Evolutionary conservation across 1,284 basidiomycete species (phyloP).

Genomic region (Leccinum angustisporum): DNA sequence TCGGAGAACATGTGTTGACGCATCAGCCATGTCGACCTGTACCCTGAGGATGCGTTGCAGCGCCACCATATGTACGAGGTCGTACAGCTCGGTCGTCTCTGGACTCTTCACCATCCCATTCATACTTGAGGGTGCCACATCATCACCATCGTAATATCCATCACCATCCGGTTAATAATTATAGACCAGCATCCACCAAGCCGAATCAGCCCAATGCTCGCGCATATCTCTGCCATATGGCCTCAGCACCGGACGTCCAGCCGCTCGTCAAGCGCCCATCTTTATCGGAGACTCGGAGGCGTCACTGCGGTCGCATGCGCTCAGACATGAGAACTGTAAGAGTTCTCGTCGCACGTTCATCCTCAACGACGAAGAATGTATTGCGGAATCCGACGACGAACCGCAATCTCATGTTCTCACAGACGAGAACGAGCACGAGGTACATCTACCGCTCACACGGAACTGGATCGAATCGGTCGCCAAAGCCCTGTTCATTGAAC

Average conservation of each 20-base stretch:
- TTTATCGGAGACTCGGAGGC: conserved; percentile 16
- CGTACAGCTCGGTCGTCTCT: conserved; percentile 22
- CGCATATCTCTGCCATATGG: conserved; percentile 68
- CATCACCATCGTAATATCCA: conserved; percentile 22
- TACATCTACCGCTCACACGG: background rate
- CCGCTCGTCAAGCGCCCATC: conserved; percentile 38
- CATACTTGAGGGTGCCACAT: conserved; percentile 27
- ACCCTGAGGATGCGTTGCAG: conserved; percentile 11
- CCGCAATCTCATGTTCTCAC: conserved; percentile 5
- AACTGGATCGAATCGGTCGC: conserved; percentile 42
- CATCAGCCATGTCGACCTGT: conserved; percentile 10
- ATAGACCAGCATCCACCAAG: conserved; percentile 29
- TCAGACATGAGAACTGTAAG: conserved; percentile 9
- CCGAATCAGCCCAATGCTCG: conserved; percentile 40
- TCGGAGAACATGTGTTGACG: conserved; percentile 22
- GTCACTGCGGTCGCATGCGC: conserved; percentile 25
- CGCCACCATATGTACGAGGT: conserved; percentile 12
- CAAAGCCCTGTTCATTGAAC: conserved; percentile 49
- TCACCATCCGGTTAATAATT: conserved; percentile 22
- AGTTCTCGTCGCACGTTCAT: conserved; percentile 20
- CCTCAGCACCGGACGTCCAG: conserved; percentile 57
- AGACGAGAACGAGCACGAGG: conserved; percentile 12
- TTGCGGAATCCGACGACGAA: conserved; percentile 24
- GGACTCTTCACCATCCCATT: conserved; percentile 30
- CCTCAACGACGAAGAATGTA: conserved; percentile 31